Conservation (phyloP, 495 filamentous ascomycete genomes). For the Usnea hakonensis region DNA sequence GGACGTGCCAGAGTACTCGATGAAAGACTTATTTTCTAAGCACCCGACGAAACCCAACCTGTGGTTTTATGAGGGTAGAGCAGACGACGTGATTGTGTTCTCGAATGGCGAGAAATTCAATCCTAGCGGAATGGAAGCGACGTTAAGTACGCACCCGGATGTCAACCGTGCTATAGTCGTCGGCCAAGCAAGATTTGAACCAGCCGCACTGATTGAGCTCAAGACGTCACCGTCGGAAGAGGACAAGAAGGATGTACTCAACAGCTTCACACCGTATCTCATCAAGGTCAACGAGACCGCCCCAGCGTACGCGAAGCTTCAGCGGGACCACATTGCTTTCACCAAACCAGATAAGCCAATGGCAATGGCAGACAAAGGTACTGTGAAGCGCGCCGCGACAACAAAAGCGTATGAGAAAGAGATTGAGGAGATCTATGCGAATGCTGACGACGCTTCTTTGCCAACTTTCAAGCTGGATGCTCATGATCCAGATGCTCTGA, state of each 20-base stretch:
- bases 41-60: slow-evolving; percentile 42
- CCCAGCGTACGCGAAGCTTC: slow-evolving; percentile 27
- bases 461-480: slow-evolving; percentile 1
- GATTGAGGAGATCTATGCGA: slow-evolving; percentile 1
- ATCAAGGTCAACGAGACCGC: slow-evolving; percentile 24
- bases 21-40: slow-evolving; percentile 48
- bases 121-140: slow-evolving; percentile 46
- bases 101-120: slow-evolving; percentile 59
- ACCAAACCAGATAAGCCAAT: background rate
- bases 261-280: slow-evolving; percentile 27
- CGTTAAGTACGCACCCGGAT: slow-evolving; percentile 35
- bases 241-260: slow-evolving; percentile 22
- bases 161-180: slow-evolving; percentile 40
- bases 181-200: slow-evolving; percentile 25
- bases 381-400: background rate
- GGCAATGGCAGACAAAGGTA: background rate
- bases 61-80: slow-evolving; percentile 46
- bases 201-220: slow-evolving; percentile 27
- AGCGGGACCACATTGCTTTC: slow-evolving; percentile 17
- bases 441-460: slow-evolving; percentile 1
- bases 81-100: slow-evolving; percentile 57
- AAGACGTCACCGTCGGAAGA: slow-evolving; percentile 19
- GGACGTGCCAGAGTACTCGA: slow-evolving; percentile 39
- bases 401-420: background rate
- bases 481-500: background rate